Base-by-base conservation (phyloP, 768 basidiomycete genomes). In the Erythrobasidium yunnanense region DNA sequence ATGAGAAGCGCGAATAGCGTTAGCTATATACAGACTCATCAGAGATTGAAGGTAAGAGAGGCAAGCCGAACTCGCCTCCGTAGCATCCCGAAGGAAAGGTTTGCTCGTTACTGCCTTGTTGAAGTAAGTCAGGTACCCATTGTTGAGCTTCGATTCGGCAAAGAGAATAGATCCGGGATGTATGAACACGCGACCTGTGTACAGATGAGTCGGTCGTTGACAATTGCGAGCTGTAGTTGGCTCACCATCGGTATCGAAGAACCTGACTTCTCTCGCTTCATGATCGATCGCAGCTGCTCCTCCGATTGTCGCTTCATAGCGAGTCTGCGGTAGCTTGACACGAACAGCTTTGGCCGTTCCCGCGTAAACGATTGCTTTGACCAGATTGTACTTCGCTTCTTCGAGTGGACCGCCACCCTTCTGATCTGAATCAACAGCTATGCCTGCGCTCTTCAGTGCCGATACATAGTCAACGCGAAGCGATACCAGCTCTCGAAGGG, bases 111-210 rank as follows among this genome's bases (percentile, higher is more conserved):
- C 79, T 60, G 85, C 83, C 74, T 89, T 88, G 70, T 84, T 81
- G 76, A 91, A 93, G 75, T 88, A 95, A 7, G 84, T 82, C 50
- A 92, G 72, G 76, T 90, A 90, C 1, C 86, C 85, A 17, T 84
- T 81, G 62, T 83, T 85, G 84, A 90, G 90, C 35, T 79, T 79
- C 23, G 83, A 79, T 58, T 82, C 82, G 29, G 80, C 79, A 72
- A 96, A 96, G 20, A 91, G 77, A 3, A 88, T 81, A 47, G 88
- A 91, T 8, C 80, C 81, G 0, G 91, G 90, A 74, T 93, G 91
- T 23, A 89, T 74, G 77, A 90, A 90, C 5, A 88, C 85, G 7
- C 88, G 79, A 23, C 69, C 73, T 70, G 58, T 17, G 5, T n/a
- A 34, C 13, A 42, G 29, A 52, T 52, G 13, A 30, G 50, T 23